These are phyloP conservation scores for Wickerhamiella spandovensis DNA, from an alignment of 805 yeast genomes.

Conservation along the genomic window DNA sequence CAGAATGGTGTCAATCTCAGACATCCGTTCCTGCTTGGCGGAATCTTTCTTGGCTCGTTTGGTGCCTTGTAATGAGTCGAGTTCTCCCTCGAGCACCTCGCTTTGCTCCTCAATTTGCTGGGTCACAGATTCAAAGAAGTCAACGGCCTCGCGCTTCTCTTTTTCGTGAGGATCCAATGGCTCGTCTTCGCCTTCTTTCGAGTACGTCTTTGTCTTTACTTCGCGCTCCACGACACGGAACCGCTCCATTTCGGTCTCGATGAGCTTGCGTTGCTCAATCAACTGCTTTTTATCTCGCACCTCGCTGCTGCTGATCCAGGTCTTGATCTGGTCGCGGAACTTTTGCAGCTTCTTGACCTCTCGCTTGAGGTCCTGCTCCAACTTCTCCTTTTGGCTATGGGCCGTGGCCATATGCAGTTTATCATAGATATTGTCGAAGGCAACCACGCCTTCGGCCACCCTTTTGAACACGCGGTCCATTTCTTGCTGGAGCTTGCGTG, in stretches of 20 bases:
- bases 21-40: slow-evolving; percentile 42
- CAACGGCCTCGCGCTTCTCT: slow-evolving; percentile 59
- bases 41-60: slow-evolving; percentile 51
- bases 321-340: slow-evolving; percentile 86
- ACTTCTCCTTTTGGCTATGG: slow-evolving; percentile 81
- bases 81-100: slow-evolving; percentile 64
- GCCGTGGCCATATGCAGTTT: slow-evolving; percentile 72
- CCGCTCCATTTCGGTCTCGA: slow-evolving; percentile 71
- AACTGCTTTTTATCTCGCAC: slow-evolving; percentile 78
- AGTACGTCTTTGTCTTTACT: slow-evolving; percentile 86
- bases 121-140: slow-evolving; percentile 54
- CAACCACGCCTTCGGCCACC: slow-evolving; percentile 80
- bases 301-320: slow-evolving; percentile 84
- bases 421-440: slow-evolving; percentile 74
- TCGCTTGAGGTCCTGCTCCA: slow-evolving; percentile 78
- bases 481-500: slow-evolving; percentile 34
- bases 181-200: slow-evolving; percentile 58
- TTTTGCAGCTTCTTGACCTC: slow-evolving; percentile 92
- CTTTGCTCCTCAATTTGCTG: slow-evolving; percentile 74
- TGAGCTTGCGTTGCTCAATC: slow-evolving; percentile 59
- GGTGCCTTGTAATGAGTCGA: slow-evolving; percentile 39
- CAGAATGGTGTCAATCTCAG: slow-evolving; percentile 46
- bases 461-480: slow-evolving; percentile 87
- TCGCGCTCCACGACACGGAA: slow-evolving; percentile 89
- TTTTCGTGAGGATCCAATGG: slow-evolving; percentile 65